Percentiles rank a stretch among this genome's conserved stretches.
These are phyloP conservation scores for Protea cynaroides DNA, from an alignment of 164 flowering plant genomes.

Conservation along the genomic window DNA sequence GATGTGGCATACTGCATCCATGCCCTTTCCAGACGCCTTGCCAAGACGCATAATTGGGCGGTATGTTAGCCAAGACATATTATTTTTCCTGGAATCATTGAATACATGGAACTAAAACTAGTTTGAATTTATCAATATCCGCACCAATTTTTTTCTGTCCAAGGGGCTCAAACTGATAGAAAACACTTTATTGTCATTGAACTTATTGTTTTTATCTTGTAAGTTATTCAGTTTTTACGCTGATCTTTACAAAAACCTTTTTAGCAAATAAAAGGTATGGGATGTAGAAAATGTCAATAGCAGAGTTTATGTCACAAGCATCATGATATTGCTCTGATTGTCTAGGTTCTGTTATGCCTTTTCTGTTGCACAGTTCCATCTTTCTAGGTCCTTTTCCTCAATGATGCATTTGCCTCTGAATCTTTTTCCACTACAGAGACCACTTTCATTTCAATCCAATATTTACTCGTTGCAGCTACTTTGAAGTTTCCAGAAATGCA, in stretches of 20 bases:
- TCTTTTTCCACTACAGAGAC: not conserved
- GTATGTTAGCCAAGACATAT: constrained; percentile 29
- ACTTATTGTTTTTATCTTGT: not conserved
- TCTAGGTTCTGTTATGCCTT: not conserved
- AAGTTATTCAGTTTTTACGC: not conserved
- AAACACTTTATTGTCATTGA: not conserved
- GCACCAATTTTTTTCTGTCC: not conserved
- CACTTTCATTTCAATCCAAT: not conserved
- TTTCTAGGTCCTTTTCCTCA: not conserved
- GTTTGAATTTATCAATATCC: not conserved
- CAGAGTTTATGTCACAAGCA: not conserved
- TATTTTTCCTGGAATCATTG: not conserved
- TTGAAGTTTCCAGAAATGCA: no score
- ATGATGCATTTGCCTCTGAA: not conserved
- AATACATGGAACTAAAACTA: not conserved
- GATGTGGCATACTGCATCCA: constrained; percentile 97
- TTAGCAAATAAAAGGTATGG: no score
- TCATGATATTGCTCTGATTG: not conserved
- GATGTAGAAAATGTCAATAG: not conserved
- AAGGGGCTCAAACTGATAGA: not conserved
- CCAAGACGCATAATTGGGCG: constrained; percentile 96
- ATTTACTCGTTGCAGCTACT: no score
- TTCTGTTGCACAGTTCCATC: not conserved
- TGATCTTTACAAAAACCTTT: no score
- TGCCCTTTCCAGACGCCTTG: constrained; percentile 79